These are phyloP conservation scores for Ceratopteris richardii DNA, from an alignment of 75 land plant genomes.

Conservation along the genomic window DNA sequence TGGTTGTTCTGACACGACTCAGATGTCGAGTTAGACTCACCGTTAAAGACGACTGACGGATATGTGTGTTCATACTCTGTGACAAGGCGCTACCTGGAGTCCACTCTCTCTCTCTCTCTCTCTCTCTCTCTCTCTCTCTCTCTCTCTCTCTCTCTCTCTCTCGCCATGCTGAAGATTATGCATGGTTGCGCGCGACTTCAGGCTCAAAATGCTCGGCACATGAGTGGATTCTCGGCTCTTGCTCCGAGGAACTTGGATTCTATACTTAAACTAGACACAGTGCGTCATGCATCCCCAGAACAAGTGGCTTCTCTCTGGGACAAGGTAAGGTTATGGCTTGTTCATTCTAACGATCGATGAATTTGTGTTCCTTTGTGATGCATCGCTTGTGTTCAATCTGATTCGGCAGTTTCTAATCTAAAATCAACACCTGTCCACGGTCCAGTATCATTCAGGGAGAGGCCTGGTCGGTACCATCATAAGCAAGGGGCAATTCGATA, in stretches of 20 bases:
- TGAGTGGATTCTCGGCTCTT: conserved; percentile 60
- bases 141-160: no score
- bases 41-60: no score
- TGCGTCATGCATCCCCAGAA: conserved; percentile 33
- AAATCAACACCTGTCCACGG: neutral
- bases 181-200: no score
- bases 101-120: no score
- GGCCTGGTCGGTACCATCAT: conserved; percentile 75
- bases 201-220: no score
- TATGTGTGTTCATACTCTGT: no score
- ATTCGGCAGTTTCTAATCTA: neutral
- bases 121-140: no score
- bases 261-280: conserved; percentile 67
- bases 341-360: neutral
- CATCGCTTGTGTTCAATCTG: neutral
- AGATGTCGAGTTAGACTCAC: no score
- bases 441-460: conserved; percentile 86
- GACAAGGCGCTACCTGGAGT: no score
- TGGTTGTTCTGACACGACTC: no score
- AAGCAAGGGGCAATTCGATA: conserved; percentile 44
- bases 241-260: conserved; percentile 60
- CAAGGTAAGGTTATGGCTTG: conserved; percentile 37
- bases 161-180: no score
- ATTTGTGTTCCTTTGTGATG: neutral
- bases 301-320: conserved; percentile 76